Evolutionary conservation across 2,329 filamentous ascomycete genomes (phyloP).

Genomic region (Fusarium miscanthi): DNA sequence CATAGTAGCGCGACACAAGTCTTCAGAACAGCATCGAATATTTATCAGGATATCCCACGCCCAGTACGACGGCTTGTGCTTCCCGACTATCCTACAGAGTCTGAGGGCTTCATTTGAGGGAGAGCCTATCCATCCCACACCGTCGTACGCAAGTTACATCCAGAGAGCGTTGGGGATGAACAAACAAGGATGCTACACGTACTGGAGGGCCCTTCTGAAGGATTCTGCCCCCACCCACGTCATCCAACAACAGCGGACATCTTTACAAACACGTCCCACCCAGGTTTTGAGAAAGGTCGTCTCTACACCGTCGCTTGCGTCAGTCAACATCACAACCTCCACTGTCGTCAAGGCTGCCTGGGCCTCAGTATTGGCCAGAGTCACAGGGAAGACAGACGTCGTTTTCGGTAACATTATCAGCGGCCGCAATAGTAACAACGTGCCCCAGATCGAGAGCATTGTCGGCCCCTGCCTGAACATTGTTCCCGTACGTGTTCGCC

Average conservation of each 20-base stretch:
- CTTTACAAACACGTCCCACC: slow-evolving; percentile 5
- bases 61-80: slow-evolving; percentile 29
- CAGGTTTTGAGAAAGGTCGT: slow-evolving; percentile 5
- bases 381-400: slow-evolving; percentile 48
- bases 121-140: background rate
- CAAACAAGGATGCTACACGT: slow-evolving; percentile 2
- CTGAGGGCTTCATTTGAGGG: slow-evolving; percentile 22
- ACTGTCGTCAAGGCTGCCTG: slow-evolving; percentile 60
- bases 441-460: slow-evolving; percentile 23
- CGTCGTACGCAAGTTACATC: slow-evolving; percentile 17
- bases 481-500: slow-evolving; percentile 23
- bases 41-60: slow-evolving; percentile 32
- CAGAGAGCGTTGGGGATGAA: background rate
- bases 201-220: slow-evolving; percentile 20
- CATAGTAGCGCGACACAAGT: slow-evolving; percentile 6
- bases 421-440: slow-evolving; percentile 12
- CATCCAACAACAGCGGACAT: background rate
- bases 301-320: slow-evolving; percentile 19
- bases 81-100: slow-evolving; percentile 17
- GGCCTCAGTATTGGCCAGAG: slow-evolving; percentile 53
- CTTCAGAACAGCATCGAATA: slow-evolving; percentile 17
- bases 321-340: slow-evolving; percentile 45
- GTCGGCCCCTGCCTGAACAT: slow-evolving; percentile 33
- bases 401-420: slow-evolving; percentile 35
- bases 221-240: slow-evolving; percentile 14